These are phyloP conservation scores for Vanderwaltozyma yarrowii DNA, from an alignment of 805 yeast species.

Conservation along the genomic window DNA sequence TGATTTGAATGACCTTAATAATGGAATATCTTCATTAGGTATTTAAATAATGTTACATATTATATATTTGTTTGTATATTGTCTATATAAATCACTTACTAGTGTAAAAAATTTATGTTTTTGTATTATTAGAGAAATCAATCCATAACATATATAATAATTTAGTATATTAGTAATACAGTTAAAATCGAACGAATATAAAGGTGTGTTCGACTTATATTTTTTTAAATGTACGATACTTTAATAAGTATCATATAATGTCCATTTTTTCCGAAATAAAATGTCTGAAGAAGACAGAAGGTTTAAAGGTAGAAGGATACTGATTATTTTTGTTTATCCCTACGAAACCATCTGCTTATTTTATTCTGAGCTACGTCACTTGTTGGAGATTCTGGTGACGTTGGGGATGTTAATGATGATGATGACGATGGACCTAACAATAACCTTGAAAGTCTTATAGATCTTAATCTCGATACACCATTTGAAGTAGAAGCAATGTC, in stretches of 20 bases:
- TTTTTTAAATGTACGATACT: no score
- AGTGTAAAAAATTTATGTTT: no score
- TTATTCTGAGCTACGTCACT: not conserved
- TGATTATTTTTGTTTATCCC: constrained; percentile 1
- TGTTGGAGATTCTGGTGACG: no score
- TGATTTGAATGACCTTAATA: not conserved
- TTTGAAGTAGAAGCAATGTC: no score
- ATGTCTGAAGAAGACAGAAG: no score
- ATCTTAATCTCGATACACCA: not conserved
- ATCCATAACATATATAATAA: no score
- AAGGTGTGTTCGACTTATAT: no score
- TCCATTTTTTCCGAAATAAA: not conserved
- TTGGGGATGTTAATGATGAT: not conserved
- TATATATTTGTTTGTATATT: not conserved
- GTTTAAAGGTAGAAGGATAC: not conserved
- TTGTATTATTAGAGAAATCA: no score
- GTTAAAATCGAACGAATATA: no score
- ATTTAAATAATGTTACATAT: not conserved
- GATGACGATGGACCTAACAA: constrained; percentile 1
- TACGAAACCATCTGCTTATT: constrained; percentile 2
- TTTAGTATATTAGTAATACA: no score
- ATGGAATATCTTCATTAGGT: constrained; percentile 1
- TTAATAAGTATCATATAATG: no score
- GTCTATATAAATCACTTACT: not conserved
- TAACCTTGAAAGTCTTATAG: constrained; percentile 2